A percentile compares a stretch with the other conserved stretches of the same genome.
Conservation (phyloP, 1,139 yeast genomes). For the Candida sanyaensis region DNA sequence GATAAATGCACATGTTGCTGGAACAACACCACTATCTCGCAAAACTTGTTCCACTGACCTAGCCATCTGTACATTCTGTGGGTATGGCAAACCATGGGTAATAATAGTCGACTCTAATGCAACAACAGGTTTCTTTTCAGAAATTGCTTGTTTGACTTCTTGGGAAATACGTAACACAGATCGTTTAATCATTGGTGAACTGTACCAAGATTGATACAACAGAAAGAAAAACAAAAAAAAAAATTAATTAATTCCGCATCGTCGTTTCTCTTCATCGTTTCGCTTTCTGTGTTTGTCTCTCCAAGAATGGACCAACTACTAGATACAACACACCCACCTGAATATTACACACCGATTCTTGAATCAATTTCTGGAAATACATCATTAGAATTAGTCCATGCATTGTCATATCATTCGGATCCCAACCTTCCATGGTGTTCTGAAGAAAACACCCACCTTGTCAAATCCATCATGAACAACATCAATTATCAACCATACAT, state of each 20-base stretch:
- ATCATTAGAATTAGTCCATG: background rate
- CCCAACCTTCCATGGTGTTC: constrained; percentile 35
- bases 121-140: constrained; percentile 61
- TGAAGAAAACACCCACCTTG: constrained; percentile 17
- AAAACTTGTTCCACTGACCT: constrained; percentile 61
- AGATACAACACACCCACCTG: constrained; percentile 1
- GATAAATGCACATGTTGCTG: constrained; percentile 85
- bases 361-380: background rate
- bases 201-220: background rate
- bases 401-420: constrained; percentile 24
- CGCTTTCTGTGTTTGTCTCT: background rate
- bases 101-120: constrained; percentile 86
- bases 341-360: background rate
- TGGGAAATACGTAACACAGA: constrained; percentile 30
- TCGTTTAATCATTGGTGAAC: constrained; percentile 1
- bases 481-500: constrained; percentile 5
- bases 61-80: constrained; percentile 77
- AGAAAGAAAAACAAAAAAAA: background rate
- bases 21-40: constrained; percentile 66
- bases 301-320: constrained; percentile 1
- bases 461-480: constrained; percentile 10
- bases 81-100: constrained; percentile 88
- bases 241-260: background rate
- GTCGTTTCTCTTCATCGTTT: background rate
- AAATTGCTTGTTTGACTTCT: constrained; percentile 64